phyloP scores from a whole-genome alignment of 352 stramenopile genomes.

The Pythium vanterpoolii region DNA sequence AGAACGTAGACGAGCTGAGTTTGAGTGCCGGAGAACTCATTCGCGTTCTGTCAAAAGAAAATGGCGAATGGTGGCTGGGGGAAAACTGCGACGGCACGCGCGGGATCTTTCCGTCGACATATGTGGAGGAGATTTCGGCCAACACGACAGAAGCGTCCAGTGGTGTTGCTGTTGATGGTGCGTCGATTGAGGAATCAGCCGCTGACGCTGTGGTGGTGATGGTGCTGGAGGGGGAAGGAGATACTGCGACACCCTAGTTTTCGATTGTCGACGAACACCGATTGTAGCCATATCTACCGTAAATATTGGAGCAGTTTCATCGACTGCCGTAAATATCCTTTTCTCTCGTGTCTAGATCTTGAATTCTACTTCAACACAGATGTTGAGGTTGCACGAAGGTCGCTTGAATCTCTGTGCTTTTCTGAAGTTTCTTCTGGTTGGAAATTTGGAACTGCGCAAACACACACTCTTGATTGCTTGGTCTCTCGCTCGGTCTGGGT shows the following conservation, averaged over 20 bases:
- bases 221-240: neutral
- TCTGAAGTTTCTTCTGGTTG: conserved; percentile 12
- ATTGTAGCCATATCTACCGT: conserved; percentile 28
- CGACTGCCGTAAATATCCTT: conserved; percentile 6
- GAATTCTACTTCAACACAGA: conserved; percentile 14
- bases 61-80: conserved; percentile 55
- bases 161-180: neutral
- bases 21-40: conserved; percentile 50
- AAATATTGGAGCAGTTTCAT: no score
- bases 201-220: neutral
- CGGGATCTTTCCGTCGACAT: conserved; percentile 57
- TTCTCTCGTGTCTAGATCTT: conserved; percentile 5
- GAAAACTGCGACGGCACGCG: conserved; percentile 58
- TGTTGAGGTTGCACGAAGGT: conserved; percentile 13
- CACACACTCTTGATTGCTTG: conserved; percentile 20
- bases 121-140: conserved; percentile 28
- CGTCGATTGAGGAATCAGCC: neutral
- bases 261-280: neutral
- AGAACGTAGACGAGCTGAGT: conserved; percentile 51
- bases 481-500: no score
- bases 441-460: conserved; percentile 23
- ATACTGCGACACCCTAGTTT: neutral
- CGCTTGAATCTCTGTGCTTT: conserved; percentile 2
- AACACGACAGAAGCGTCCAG: neutral
- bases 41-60: conserved; percentile 44